phyloP scores from a whole-genome alignment of 2,329 filamentous ascomycete species.

The Colletotrichum sansevieriae region DNA sequence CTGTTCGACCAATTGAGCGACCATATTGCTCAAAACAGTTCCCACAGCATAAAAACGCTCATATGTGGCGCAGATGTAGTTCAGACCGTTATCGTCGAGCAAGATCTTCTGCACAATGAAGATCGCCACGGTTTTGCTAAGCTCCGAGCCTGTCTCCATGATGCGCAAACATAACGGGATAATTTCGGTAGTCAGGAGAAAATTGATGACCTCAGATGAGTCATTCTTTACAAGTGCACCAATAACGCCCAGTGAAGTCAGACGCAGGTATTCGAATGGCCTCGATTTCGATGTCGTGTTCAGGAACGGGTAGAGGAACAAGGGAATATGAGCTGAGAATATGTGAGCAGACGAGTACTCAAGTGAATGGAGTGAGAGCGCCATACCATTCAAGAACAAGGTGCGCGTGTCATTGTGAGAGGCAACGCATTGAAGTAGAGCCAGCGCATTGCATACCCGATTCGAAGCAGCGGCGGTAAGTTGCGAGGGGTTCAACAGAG shows the following conservation, averaged over 20 bases:
- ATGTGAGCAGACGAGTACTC: slow-evolving; percentile 39
- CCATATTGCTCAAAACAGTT: slow-evolving; percentile 98
- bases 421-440: slow-evolving; percentile 94
- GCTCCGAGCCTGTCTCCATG: slow-evolving; percentile 98
- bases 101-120: slow-evolving; percentile 99
- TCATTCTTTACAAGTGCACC: slow-evolving; percentile 99
- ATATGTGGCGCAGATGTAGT: slow-evolving; percentile 99
- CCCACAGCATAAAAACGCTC: slow-evolving; percentile 98
- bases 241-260: slow-evolving; percentile 96
- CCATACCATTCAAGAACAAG: slow-evolving; percentile 89
- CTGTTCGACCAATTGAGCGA: slow-evolving; percentile 95
- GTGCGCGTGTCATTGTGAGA: slow-evolving; percentile 97
- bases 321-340: slow-evolving; percentile 86
- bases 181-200: slow-evolving; percentile 97
- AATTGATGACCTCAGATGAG: slow-evolving; percentile 98
- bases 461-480: slow-evolving; percentile 98
- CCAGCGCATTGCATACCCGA: slow-evolving; percentile 95
- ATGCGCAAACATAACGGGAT: slow-evolving; percentile 97
- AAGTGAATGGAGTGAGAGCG: not conserved
- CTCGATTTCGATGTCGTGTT: slow-evolving; percentile 99
- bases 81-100: slow-evolving; percentile 94
- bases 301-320: slow-evolving; percentile 97
- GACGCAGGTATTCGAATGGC: slow-evolving; percentile 95
- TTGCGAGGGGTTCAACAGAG: slow-evolving; percentile 94
- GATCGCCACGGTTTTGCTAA: slow-evolving; percentile 98